Evolutionary conservation across 208 protist genomes (phyloP), one percentile per base, ranked within the genome.

Genomic region (Acanthamoeba triangularis): DNA sequence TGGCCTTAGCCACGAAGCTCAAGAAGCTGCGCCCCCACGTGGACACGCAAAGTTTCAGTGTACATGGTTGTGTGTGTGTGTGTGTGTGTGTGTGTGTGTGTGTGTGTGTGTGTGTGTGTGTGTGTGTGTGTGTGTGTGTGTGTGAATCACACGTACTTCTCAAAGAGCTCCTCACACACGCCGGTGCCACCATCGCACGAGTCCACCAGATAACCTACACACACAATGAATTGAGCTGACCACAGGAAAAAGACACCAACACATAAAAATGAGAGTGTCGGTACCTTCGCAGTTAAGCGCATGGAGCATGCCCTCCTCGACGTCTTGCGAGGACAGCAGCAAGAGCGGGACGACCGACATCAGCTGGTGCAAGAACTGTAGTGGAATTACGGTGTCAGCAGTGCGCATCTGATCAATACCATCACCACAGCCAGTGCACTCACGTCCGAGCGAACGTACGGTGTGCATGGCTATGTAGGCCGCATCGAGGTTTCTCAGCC

Each of bases 341-440:
- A 87, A 35, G 47, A 87, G 78, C 16, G 78, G 78, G 1, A 87
- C 78, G 1, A 87, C 78, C 78, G 78, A 18, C 78, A 87, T 44
- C 44, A 87, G 47, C 47, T 87, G 78, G 47, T 87, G 78, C 78
- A 87, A 5, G 7, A 87, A 87, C 78, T 87, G 78, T 56, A 8
- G 25, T 6, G 16, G 1, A 7, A 7, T 35, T 82, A 5, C 35
- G 20, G 11, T 25, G 74, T 82, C n/a, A 82, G 37, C 20, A 1
- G 4, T 82, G 37, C 14, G 11, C 11, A 18, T 61, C 3, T 13
- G 8, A 28, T 61, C 11, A 61, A 1, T 14, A 61, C 20, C 2
- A 13, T 2, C 5, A 14, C 52, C 52, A 6, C 2, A 14, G 20
- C 56, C 5, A 61, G 18, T 3, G 56, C 2, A 5, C 28, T 33